Base-by-base conservation (phyloP, 495 filamentous ascomycete species). In the Penicillium herquei region DNA sequence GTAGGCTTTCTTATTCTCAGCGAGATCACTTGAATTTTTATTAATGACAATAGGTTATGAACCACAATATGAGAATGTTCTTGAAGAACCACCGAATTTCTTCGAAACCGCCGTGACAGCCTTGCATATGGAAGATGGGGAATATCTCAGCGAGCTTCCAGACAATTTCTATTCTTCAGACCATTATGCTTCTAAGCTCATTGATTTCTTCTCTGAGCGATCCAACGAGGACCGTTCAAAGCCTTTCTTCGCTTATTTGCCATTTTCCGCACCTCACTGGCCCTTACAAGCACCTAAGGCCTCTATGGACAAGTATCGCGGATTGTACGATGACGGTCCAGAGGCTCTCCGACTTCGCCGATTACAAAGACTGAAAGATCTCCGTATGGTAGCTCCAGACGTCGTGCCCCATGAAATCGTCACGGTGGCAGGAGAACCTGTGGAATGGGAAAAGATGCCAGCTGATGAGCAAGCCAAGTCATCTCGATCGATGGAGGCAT, bases 401-500 rank as follows among this genome's bases (percentile, higher is more conserved):
- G 68, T 72, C 6, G 66, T 67, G 46, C 68, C 72, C 5, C 67
- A 35, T 12, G 39, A 71, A 32, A 65, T 65, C n/a, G 49, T 57
- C 9, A 34, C 49, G 7, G 37, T 32, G 5, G 30, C 45, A 8
- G 52, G 54, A 1, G 39, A 54, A 51, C 39, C 17, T 3, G n/a
- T 17, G 12, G 50, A 47, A 10, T 64, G 61, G 61, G 46, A 55
- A n/a, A 34, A 55, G 7, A 47, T 64, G 50, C 17, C 49, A n/a
- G 18, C 41, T 0, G 51, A 58, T 9, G 58, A 65, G 40, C 43
- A 41, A 13, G 52, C 47, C 7, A 85, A 55, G 18, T 81, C 80
- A 0, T 59, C 66, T 13, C 74, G 80, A 9, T 67, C 70, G 3
- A 81, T 83, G 78, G 82, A 82, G 59, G 62, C 67, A n/a, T 83